Conservation (phyloP, 768 basidiomycete genomes). For the Polyporus arcularius region DNA sequence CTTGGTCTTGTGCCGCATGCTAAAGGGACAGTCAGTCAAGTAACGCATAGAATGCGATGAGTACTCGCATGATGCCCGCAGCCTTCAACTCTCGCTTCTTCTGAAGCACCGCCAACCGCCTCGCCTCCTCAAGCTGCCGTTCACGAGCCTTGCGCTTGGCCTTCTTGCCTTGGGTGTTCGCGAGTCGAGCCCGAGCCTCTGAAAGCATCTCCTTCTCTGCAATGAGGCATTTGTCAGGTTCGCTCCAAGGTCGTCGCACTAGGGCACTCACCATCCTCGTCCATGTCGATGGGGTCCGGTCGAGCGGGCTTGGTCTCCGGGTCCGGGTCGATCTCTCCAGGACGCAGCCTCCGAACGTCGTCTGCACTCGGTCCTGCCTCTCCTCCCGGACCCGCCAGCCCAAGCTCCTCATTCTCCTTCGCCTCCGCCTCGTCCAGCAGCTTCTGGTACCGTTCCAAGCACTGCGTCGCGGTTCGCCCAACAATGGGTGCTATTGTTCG, state of each 20-base stretch:
- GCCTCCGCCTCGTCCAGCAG: conserved; percentile 96
- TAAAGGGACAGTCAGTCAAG: conserved; percentile 30
- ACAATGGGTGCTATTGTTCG: conserved; percentile 98
- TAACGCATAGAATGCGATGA: background rate
- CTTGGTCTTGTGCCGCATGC: conserved; percentile 93
- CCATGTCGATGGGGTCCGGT: conserved; percentile 99
- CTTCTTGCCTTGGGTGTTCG: conserved; percentile 99
- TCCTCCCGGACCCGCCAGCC: conserved; percentile 76
- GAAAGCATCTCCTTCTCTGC: conserved; percentile 99
- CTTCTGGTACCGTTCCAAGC: conserved; percentile 97
- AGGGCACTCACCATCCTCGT: conserved; percentile 81
- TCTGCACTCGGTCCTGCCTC: conserved; percentile 90
- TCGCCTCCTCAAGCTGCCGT: conserved; percentile 94
- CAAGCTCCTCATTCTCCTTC: conserved; percentile 94
- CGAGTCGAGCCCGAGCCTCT: conserved; percentile 95
- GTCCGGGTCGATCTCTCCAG: conserved; percentile 98
- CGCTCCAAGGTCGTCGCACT: background rate
- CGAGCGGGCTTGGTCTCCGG: conserved; percentile 98
- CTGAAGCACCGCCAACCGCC: conserved; percentile 90
- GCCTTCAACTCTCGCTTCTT: conserved; percentile 98
- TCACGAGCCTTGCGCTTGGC: conserved; percentile 98
- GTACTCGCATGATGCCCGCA: conserved; percentile 82
- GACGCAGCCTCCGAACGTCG: conserved; percentile 83
- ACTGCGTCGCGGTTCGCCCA: conserved; percentile 96
- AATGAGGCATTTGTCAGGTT: background rate